phyloP scores from a whole-genome alignment of 495 filamentous ascomycete species.

The Neurospora discreta region DNA sequence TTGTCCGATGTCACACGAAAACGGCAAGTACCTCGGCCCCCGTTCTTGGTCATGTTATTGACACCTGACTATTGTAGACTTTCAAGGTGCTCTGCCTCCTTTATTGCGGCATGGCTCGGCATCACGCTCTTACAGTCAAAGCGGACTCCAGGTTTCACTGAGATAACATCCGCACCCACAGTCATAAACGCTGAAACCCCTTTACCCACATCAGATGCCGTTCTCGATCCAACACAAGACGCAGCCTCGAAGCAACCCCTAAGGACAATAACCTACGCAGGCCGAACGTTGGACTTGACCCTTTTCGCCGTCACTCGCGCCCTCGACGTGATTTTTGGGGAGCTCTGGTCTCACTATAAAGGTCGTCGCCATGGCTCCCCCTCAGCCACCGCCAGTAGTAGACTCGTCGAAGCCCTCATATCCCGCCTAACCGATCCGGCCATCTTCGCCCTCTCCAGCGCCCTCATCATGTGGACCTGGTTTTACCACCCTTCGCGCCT shows the following conservation, averaged over 20 bases:
- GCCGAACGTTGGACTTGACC: slow-evolving; percentile 78
- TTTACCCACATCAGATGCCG: background rate
- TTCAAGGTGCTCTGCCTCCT: slow-evolving; percentile 36
- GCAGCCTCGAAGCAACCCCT: background rate
- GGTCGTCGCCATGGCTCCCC: slow-evolving; percentile 25
- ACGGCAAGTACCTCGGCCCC: slow-evolving; percentile 18
- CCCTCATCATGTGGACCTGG: slow-evolving; percentile 88
- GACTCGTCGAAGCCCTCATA: slow-evolving; percentile 33
- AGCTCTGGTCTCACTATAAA: slow-evolving; percentile 48
- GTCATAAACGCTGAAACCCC: background rate
- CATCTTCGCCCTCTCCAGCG: slow-evolving; percentile 64
- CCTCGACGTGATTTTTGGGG: slow-evolving; percentile 56
- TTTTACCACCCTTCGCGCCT: slow-evolving; percentile 63
- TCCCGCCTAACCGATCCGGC: slow-evolving; percentile 52
- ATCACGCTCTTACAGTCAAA: slow-evolving; percentile 37
- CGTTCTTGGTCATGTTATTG: background rate
- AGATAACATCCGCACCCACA: slow-evolving; percentile 9
- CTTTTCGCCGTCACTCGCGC: slow-evolving; percentile 70
- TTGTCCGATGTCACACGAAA: slow-evolving; percentile 19
- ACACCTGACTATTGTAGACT: slow-evolving; percentile 20
- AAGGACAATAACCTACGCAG: slow-evolving; percentile 41
- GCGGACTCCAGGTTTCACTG: slow-evolving; percentile 30
- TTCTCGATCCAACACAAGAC: background rate
- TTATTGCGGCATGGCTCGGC: slow-evolving; percentile 40
- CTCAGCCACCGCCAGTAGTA: slow-evolving; percentile 26